These are phyloP conservation scores for Trichoderma virens DNA, from an alignment of 495 filamentous ascomycete genomes.

Conservation along the genomic window DNA sequence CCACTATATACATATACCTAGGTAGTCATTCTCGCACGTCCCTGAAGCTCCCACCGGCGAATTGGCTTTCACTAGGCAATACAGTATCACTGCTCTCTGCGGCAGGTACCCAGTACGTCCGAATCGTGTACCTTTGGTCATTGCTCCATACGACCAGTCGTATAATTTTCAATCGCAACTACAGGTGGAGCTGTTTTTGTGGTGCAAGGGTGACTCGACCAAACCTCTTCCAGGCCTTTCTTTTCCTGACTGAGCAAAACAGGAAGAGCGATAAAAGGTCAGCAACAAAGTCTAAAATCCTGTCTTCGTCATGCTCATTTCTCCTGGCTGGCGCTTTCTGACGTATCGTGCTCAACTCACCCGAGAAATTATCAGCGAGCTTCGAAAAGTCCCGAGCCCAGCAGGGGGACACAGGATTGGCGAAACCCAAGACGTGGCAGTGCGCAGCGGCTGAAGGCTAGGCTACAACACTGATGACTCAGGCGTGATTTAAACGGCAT, in stretches of 20 bases:
- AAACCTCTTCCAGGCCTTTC: neutral
- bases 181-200: neutral
- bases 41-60: too few species aligned
- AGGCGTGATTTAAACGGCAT: neutral
- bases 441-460: conserved; percentile 3
- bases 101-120: too few species aligned
- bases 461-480: conserved; percentile 5
- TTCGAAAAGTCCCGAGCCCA: neutral
- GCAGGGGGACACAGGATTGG: neutral
- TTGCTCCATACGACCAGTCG: neutral
- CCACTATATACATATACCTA: neutral
- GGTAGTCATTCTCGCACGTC: too few species aligned
- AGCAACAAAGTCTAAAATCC: neutral
- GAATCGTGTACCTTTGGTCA: neutral
- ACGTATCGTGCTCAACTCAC: neutral
- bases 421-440: neutral
- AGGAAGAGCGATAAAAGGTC: neutral
- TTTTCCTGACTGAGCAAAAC: neutral
- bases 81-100: too few species aligned
- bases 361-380: neutral
- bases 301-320: neutral
- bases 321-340: neutral
- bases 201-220: neutral
- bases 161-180: neutral
- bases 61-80: too few species aligned